Conservation (phyloP, 345 rosid species). For the Jatropha curcas region DNA sequence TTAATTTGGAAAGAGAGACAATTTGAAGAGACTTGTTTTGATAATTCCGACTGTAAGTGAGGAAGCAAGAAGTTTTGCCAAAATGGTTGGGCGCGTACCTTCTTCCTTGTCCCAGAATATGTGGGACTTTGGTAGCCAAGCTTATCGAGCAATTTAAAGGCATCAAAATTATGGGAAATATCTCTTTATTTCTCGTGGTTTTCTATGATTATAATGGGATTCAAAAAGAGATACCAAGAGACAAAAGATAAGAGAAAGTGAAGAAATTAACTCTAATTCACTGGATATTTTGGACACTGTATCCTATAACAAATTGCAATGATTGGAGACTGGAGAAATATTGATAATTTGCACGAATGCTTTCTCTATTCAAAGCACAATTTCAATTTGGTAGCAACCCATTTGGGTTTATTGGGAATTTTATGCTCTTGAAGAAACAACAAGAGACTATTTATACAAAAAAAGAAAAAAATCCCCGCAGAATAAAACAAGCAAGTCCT, state of each 20-base stretch:
- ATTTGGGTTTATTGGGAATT: background rate
- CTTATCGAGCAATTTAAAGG: slow-evolving; percentile 44
- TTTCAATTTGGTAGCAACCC: background rate
- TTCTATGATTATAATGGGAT: background rate
- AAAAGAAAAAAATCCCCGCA: background rate
- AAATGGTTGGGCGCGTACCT: slow-evolving; percentile 6
- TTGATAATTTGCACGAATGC: no score
- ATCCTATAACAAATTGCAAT: background rate
- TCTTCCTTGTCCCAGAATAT: slow-evolving; percentile 13
- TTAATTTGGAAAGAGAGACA: slow-evolving; percentile 27
- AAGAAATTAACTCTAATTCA: background rate
- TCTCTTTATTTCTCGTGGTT: background rate
- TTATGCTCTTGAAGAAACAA: background rate
- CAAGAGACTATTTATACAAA: background rate
- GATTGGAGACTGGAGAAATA: background rate
- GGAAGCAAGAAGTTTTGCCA: slow-evolving; percentile 4
- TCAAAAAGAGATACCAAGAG: background rate
- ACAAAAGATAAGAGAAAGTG: slow-evolving; percentile 5
- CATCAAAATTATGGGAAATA: slow-evolving; percentile 24
- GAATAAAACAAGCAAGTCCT: background rate
- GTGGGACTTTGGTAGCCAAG: slow-evolving; percentile 34
- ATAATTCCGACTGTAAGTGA: background rate
- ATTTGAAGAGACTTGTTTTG: slow-evolving; percentile 13
- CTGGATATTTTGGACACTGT: background rate
- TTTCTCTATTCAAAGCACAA: background rate